phyloP scores from a whole-genome alignment of 257 asterid genomes.

The Avicennia marina region DNA sequence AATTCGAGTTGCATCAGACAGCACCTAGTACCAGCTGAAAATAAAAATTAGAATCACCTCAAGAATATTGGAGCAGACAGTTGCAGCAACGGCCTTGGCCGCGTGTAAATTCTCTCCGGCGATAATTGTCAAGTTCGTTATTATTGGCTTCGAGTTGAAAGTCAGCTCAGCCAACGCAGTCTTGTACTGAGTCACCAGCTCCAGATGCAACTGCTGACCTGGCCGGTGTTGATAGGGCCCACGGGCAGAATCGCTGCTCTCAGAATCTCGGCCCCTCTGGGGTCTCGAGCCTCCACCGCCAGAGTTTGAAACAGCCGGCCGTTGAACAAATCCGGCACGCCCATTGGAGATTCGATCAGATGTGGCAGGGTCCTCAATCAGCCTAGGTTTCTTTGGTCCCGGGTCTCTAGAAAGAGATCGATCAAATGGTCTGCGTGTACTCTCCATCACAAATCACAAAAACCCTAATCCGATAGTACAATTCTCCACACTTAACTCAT shows the following conservation, averaged over 20 bases:
- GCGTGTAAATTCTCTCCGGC: constrained; percentile 95
- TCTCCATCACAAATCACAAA: constrained; percentile 61
- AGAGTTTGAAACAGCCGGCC: constrained; percentile 38
- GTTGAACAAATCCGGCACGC: constrained; percentile 47
- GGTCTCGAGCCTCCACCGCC: constrained; percentile 33
- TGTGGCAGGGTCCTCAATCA: constrained; percentile 43
- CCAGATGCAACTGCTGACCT: constrained; percentile 51
- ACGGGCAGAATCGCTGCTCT: constrained; percentile 50
- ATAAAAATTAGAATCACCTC: constrained; percentile 79
- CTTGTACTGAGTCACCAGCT: constrained; percentile 87
- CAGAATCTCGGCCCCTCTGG: constrained; percentile 48
- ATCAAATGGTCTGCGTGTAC: constrained; percentile 72
- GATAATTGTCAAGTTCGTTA: constrained; percentile 89
- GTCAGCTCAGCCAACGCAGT: constrained; percentile 83
- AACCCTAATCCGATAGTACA: constrained; percentile 26
- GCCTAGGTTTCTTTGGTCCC: constrained; percentile 83
- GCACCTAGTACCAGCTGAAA: constrained; percentile 24
- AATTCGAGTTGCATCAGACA: constrained; percentile 21
- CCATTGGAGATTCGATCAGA: constrained; percentile 66
- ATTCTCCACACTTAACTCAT: constrained; percentile 12
- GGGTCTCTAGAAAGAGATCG: constrained; percentile 70
- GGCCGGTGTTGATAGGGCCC: constrained; percentile 46
- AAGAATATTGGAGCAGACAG: constrained; percentile 67
- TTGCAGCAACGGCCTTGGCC: constrained; percentile 78
- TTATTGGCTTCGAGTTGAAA: constrained; percentile 93